Base-by-base conservation (phyloP, 495 filamentous ascomycete species). In the Astrothelium macrocarpum region DNA sequence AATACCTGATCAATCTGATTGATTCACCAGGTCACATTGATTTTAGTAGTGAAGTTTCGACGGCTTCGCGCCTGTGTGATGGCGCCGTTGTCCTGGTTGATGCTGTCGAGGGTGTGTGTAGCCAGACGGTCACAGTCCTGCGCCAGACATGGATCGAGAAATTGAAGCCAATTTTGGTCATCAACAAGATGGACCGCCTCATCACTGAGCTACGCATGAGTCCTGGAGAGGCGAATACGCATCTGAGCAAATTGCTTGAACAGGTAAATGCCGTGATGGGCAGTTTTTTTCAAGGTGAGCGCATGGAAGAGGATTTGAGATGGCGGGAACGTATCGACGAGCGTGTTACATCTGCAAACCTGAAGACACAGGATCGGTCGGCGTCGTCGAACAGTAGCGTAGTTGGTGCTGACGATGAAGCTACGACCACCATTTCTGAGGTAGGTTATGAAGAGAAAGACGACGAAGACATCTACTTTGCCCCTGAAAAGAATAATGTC, bases 11-110 rank as follows among this genome's bases (percentile, higher is more conserved):
- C 75, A 99, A 99, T 74, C 77, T 99, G 42, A 99, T 99, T 67
- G 94, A 99, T 74, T 97, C 95, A 0, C 94, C 94, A 0, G 94
- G 94, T 10, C 94, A 99, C 72, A 96, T 99, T 56, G 94, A 99
- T 73, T 99, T 99, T 76, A 96, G 92, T 79, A 95, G 90, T 63
- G 94, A 99, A 74, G 94, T 99, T 1, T 96, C 92, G 1, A 97
- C 92, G 0, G 94, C 94, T 1, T 97, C 93, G 0, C 84, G 94
- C 49, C 79, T 99, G 14, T 97, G 93, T 66, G 94, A 99, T 77
- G 94, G 95, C 31, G 94, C 93, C 1, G 82, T 97, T 10, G 89
- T 99, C 12, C 79, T 99, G 23, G 91, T 99, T n/a, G 94, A 99
- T 76, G 94, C 94, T 2, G 94, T 97, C 1, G 94, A 99, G 72